Percentiles rank a stretch among this genome's conserved stretches.
Evolutionary conservation across 176 grass and related monocot genomes (phyloP).

Genomic region (Oryza officinalis): DNA sequence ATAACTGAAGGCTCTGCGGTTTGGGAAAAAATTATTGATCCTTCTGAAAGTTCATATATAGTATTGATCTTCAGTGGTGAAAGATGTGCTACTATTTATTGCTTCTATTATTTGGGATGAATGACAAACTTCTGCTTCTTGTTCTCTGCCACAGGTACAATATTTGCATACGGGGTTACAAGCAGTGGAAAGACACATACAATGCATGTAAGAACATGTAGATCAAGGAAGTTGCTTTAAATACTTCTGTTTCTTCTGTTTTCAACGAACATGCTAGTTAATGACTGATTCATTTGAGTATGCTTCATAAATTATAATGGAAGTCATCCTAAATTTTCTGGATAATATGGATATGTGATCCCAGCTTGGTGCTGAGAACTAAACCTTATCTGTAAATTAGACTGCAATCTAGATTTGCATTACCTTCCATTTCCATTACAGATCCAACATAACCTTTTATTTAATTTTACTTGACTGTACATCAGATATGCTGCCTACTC

Average conservation of each 20-base stretch:
- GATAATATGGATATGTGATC: background rate
- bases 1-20: background rate
- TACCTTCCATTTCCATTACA: conserved; percentile 17
- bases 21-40: background rate
- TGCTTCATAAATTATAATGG: background rate
- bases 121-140: conserved; percentile 12
- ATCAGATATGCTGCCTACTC: background rate
- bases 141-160: conserved; percentile 62
- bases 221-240: conserved; percentile 3
- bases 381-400: conserved; percentile 8
- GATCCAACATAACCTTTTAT: background rate
- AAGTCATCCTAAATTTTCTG: background rate
- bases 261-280: background rate
- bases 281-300: background rate
- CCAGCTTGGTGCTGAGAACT: conserved; percentile 5
- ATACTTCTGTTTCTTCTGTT: background rate
- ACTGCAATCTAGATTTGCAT: background rate
- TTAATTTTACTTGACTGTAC: conserved; percentile 11
- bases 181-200: conserved; percentile 93
- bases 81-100: background rate
- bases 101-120: background rate
- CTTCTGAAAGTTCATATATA: background rate
- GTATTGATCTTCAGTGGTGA: background rate
- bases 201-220: conserved; percentile 73
- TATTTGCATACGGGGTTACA: conserved; percentile 90